Evolutionary conservation across 768 basidiomycete genomes (phyloP).

Genomic region (Russula ochroleuca): DNA sequence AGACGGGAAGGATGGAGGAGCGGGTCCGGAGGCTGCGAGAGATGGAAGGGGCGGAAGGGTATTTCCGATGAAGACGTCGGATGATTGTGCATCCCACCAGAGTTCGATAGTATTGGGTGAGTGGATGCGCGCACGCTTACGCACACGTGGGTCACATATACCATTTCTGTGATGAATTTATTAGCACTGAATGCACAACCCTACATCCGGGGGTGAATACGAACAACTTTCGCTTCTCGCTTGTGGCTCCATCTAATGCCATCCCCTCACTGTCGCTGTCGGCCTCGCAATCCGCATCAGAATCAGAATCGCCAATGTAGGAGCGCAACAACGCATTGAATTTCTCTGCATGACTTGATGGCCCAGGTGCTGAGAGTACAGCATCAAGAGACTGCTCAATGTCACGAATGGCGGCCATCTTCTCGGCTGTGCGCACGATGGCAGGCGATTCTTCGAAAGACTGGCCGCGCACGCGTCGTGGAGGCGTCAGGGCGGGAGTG

Average conservation of each 20-base stretch:
- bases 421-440: conserved; percentile 61
- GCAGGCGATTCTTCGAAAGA: conserved; percentile 65
- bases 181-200: neutral
- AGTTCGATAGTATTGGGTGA: conserved; percentile 25
- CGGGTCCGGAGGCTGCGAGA: conserved; percentile 24
- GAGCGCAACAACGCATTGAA: conserved; percentile 9
- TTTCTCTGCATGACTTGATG: conserved; percentile 7
- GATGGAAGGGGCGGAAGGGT: conserved; percentile 27
- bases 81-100: conserved; percentile 28
- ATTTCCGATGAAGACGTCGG: conserved; percentile 25
- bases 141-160: conserved; percentile 43
- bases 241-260: conserved; percentile 37
- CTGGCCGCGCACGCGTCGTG: conserved; percentile 38
- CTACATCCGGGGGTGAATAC: neutral
- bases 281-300: conserved; percentile 30
- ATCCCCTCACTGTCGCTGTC: conserved; percentile 32
- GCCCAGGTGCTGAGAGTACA: conserved; percentile 23
- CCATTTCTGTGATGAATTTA: conserved; percentile 30
- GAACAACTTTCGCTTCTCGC: conserved; percentile 64
- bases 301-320: conserved; percentile 26
- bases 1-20: conserved; percentile 28
- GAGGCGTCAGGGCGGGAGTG: conserved; percentile 25
- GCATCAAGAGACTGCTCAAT: conserved; percentile 52
- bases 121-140: conserved; percentile 58
- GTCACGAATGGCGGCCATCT: conserved; percentile 65